Evolutionary conservation across 1,139 yeast species (phyloP).

Genomic region (Candida freyschussii): DNA sequence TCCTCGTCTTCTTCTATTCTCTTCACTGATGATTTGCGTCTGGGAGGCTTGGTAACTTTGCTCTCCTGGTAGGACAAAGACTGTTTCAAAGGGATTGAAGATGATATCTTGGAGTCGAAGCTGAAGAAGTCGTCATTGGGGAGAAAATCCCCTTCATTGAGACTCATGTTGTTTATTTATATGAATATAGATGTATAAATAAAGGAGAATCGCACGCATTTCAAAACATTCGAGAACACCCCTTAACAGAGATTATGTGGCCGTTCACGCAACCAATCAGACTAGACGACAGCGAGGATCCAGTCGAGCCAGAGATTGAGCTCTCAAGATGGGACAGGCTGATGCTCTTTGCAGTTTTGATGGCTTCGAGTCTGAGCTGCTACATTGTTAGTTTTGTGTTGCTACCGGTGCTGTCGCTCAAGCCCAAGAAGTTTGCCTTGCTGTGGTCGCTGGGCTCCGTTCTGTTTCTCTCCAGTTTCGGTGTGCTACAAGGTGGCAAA

Average conservation of each 20-base stretch:
- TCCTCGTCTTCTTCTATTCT: constrained; percentile 16
- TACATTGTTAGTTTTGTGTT: constrained; percentile 50
- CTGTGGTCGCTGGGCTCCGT: constrained; percentile 61
- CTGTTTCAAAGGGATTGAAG: constrained; percentile 3
- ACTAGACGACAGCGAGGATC: too few species aligned
- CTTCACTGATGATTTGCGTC: constrained; percentile 14
- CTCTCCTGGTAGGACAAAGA: constrained; percentile 17
- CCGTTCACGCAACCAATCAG: too few species aligned
- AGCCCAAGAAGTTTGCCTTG: constrained; percentile 55
- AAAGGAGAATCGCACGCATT: too few species aligned
- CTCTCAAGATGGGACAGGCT: constrained; percentile 57
- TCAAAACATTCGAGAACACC: too few species aligned
- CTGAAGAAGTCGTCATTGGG: too few species aligned
- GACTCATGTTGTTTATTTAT: too few species aligned
- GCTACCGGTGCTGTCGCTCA: constrained; percentile 51
- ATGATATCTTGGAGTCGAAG: constrained; percentile 2
- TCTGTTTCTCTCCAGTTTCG: constrained; percentile 52
- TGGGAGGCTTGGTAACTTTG: constrained; percentile 19
- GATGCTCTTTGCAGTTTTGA: constrained; percentile 49
- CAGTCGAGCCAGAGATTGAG: constrained; percentile 31
- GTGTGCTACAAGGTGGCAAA: constrained; percentile 49
- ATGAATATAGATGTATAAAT: too few species aligned
- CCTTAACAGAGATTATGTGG: too few species aligned
- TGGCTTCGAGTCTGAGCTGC: constrained; percentile 51
- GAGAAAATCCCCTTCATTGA: too few species aligned